phyloP scores from a whole-genome alignment of 306 rosid genomes.

The Sicyos baderoa region DNA sequence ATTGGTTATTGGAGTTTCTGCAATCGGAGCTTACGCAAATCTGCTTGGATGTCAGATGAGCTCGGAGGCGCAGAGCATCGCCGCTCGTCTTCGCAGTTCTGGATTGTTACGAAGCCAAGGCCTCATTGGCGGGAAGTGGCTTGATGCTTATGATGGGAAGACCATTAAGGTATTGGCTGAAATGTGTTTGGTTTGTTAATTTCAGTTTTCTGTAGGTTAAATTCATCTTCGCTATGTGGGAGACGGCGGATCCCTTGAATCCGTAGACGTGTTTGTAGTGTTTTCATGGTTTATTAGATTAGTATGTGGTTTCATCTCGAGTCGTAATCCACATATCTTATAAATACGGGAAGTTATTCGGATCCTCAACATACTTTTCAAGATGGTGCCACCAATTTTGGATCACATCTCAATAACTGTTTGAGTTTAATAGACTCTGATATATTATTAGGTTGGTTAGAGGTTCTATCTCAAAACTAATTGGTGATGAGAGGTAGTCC shows the following conservation, averaged over 20 bases:
- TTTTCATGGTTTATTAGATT: not conserved
- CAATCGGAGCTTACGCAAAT: not conserved
- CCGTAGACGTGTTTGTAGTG: not conserved
- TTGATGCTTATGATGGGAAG: conserved; percentile 72
- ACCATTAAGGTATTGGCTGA: conserved; percentile 52
- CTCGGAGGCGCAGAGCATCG: conserved; percentile 40
- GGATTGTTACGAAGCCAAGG: conserved; percentile 80
- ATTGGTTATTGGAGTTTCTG: not conserved
- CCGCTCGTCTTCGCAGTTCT: conserved; percentile 52
- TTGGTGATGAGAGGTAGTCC: no score
- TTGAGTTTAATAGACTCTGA: no score
- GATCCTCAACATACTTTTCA: no score
- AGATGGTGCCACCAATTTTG: no score
- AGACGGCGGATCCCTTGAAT: not conserved
- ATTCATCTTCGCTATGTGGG: not conserved
- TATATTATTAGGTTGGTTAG: no score
- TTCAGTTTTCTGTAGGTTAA: not conserved
- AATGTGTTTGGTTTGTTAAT: not conserved
- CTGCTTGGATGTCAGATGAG: conserved; percentile 48
- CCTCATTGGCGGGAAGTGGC: conserved; percentile 91
- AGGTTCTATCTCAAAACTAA: no score
- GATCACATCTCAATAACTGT: no score
- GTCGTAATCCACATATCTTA: no score
- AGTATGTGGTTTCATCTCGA: no score
- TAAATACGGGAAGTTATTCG: no score